Base-by-base conservation (phyloP, 129 eudicot genomes). In the Artemisia tridentata region DNA sequence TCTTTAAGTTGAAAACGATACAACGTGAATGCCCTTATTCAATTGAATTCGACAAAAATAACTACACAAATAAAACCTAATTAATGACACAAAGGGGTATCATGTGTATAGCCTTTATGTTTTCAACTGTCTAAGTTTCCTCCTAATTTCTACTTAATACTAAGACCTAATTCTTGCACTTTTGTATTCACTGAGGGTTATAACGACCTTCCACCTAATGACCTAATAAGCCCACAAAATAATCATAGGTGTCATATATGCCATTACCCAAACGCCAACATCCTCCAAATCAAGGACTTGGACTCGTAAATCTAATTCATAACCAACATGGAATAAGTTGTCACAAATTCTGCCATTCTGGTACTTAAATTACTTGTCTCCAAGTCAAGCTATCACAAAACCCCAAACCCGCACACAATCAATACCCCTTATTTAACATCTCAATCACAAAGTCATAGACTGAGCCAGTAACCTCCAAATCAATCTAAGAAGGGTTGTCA, bases 181-280 rank as follows among this genome's bases (percentile, higher is more conserved):
- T 62, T 29, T 15, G 2, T 19, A 11, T 45, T 5, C 67, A 27
- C 9, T 12, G 16, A 20, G 23, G 48, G 67, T n/a, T n/a, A 12
- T 34, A 2, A 62, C 47, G 16, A 59, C 27, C 64, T 34, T 34
- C 18, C 47, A 62, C 67, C 21, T 62, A 62, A 62, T 14, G 7
- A 62, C 67, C 21, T 62, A 62, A 62, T 14, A 7, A 62, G 67
- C 67, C 49, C 48, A 15, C 15, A 62, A 31, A 31, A 29, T 5
- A 21, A 11, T 62, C 67, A 27, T 4, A 15, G 45, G 17, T 12
- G 43, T 59, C 8, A 34, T 34, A 13, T 31, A 61, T 29, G 8
- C 17, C 7, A 7, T 11, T 5, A 15, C 67, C 17, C 14, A 21
- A 38, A 38, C 45, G 45, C 9, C 45, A 38, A 38, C 11, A 38